These are phyloP conservation scores for Calonectria multiphialidica DNA, from an alignment of 2,329 filamentous ascomycete genomes.

Conservation along the genomic window DNA sequence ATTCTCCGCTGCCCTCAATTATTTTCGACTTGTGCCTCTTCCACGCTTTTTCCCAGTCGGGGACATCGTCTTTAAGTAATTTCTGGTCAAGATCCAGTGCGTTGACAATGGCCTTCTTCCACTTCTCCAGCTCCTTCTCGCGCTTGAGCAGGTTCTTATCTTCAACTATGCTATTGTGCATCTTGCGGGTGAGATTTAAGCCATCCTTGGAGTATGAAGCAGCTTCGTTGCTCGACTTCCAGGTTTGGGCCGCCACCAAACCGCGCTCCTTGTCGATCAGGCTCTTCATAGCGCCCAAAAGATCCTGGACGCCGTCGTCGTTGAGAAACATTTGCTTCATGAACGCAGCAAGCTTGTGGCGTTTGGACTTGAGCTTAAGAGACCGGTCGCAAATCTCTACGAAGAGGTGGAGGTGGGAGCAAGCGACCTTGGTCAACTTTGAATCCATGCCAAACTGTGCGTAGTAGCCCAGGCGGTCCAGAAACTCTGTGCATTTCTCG, in stretches of 20 bases:
- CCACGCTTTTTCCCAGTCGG: constrained; percentile 46
- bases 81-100: constrained; percentile 43
- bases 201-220: constrained; percentile 43
- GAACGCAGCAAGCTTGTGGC: constrained; percentile 43
- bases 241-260: constrained; percentile 50
- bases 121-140: constrained; percentile 45
- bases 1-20: constrained; percentile 44
- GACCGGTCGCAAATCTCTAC: constrained; percentile 50
- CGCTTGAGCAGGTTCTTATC: constrained; percentile 47
- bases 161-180: constrained; percentile 36
- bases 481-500: constrained; percentile 49
- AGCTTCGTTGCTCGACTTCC: constrained; percentile 47
- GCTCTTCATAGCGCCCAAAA: constrained; percentile 48
- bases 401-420: constrained; percentile 50
- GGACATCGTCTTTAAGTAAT: constrained; percentile 44
- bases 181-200: constrained; percentile 28
- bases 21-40: constrained; percentile 45
- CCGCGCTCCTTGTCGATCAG: constrained; percentile 48
- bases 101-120: constrained; percentile 45
- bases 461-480: constrained; percentile 49
- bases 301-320: constrained; percentile 49
- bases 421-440: constrained; percentile 46
- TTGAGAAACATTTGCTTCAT: constrained; percentile 50
- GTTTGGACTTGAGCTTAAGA: constrained; percentile 47
- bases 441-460: constrained; percentile 45